phyloP scores from a whole-genome alignment of 2,329 filamentous ascomycete species.

The Graphilbum sp. region DNA sequence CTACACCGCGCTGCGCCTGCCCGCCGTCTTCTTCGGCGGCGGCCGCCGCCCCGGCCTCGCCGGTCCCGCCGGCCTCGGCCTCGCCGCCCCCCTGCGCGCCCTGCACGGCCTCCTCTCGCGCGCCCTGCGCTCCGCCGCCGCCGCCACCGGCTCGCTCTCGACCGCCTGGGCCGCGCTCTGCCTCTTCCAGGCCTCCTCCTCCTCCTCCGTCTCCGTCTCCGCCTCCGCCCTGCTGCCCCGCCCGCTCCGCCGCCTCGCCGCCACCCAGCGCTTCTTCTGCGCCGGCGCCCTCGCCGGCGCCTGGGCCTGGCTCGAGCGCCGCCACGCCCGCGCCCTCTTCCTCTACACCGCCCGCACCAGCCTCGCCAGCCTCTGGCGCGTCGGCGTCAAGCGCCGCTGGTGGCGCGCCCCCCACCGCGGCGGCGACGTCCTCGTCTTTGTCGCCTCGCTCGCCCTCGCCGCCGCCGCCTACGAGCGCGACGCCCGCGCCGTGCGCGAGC shows the following conservation, averaged over 20 bases:
- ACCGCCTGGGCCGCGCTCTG: slow-evolving; percentile 82
- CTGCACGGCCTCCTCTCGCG: slow-evolving; percentile 49
- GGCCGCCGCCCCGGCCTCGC: slow-evolving; percentile 5
- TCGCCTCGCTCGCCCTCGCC: slow-evolving; percentile 59
- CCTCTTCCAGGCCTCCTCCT: slow-evolving; percentile 62
- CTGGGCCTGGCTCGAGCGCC: slow-evolving; percentile 65
- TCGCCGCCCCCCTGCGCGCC: slow-evolving; percentile 51
- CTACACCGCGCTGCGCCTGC: slow-evolving; percentile 55
- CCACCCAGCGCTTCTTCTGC: slow-evolving; percentile 78
- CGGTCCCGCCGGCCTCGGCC: too few relatives aligned
- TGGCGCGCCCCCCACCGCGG: slow-evolving; percentile 79
- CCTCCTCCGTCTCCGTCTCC: slow-evolving; percentile 74
- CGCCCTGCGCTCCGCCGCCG: slow-evolving; percentile 59
- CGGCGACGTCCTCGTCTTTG: slow-evolving; percentile 74
- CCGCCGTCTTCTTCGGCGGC: slow-evolving; percentile 33
- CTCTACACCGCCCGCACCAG: slow-evolving; percentile 65
- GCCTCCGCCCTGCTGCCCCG: slow-evolving; percentile 77
- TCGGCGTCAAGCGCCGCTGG: slow-evolving; percentile 78
- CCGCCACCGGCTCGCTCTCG: slow-evolving; percentile 69
- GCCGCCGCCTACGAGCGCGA: slow-evolving; percentile 63
- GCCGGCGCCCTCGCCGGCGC: slow-evolving; percentile 73
- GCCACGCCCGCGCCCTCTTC: slow-evolving; percentile 50
- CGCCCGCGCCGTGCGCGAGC: slow-evolving; percentile 50
- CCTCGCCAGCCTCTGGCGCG: slow-evolving; percentile 77
- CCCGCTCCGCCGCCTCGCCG: slow-evolving; percentile 56